These are phyloP conservation scores for Friedmanniomyces simplex DNA, from an alignment of 495 filamentous ascomycete genomes.

Conservation along the genomic window DNA sequence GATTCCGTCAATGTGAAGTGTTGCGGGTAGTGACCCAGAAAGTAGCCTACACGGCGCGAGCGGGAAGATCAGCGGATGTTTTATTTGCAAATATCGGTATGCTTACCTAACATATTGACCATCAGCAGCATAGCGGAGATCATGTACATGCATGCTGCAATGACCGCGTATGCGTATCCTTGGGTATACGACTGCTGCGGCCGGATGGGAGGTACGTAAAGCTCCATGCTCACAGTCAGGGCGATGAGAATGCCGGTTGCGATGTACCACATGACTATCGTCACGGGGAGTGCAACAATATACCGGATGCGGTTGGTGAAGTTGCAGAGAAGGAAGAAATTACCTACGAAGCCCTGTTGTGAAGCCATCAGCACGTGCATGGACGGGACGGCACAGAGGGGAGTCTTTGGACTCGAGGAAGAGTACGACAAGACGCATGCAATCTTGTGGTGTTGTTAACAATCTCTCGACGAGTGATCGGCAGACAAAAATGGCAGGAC, in stretches of 20 bases:
- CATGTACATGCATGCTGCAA: conserved; percentile 57
- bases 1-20: conserved; percentile 63
- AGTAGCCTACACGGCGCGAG: conserved; percentile 41
- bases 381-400: too few relatives aligned
- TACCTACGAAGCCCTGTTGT: conserved; percentile 46
- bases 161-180: conserved; percentile 67
- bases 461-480: too few relatives aligned
- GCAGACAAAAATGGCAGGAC: too few relatives aligned
- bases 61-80: too few relatives aligned
- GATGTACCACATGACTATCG: conserved; percentile 59
- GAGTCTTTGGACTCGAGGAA: too few relatives aligned
- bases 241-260: conserved; percentile 54
- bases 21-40: conserved; percentile 66
- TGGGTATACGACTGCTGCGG: conserved; percentile 57
- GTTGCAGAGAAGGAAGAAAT: conserved; percentile 67
- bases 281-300: conserved; percentile 58
- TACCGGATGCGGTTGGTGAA: conserved; percentile 75
- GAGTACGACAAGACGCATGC: too few relatives aligned
- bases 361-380: too few relatives aligned
- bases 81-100: too few relatives aligned
- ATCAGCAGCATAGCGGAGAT: conserved; percentile 53
- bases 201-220: conserved; percentile 48
- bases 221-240: conserved; percentile 48
- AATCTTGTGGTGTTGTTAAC: too few relatives aligned
- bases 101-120: conserved; percentile 53